Evolutionary conservation across 371 early-diverging fungal genomes (phyloP).

Genomic region (Polyrhizophydium stewartii): DNA sequence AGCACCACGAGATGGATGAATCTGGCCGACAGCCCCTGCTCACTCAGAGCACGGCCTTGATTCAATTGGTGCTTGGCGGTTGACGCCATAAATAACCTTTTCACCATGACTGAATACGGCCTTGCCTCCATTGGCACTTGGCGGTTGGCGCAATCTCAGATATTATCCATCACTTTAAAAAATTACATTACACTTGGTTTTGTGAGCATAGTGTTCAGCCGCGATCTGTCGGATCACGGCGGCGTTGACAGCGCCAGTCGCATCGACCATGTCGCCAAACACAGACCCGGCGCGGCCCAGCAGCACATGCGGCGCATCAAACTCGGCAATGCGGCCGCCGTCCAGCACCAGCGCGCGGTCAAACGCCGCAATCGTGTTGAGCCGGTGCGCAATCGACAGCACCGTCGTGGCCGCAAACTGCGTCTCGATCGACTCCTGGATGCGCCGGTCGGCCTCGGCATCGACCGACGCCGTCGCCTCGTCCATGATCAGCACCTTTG

Average conservation of each 20-base stretch:
- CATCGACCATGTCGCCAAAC: conserved; percentile 29
- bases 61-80: too few relatives aligned
- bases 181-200: too few relatives aligned
- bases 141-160: too few relatives aligned
- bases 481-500: conserved; percentile 48
- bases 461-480: conserved; percentile 35
- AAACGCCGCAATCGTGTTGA: conserved; percentile 37
- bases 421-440: conserved; percentile 19
- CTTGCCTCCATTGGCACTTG: too few relatives aligned
- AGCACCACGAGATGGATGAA: too few relatives aligned
- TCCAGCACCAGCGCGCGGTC: conserved; percentile 30
- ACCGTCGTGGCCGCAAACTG: conserved; percentile 62
- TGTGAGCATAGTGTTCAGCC: too few relatives aligned
- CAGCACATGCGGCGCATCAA: conserved; percentile 25
- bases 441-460: conserved; percentile 25
- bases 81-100: too few relatives aligned
- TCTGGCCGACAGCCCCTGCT: too few relatives aligned
- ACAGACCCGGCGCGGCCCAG: conserved; percentile 10
- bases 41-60: too few relatives aligned
- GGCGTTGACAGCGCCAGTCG: conserved; percentile 30
- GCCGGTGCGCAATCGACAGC: conserved; percentile 56
- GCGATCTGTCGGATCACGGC: conserved; percentile 1
- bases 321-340: conserved; percentile 24
- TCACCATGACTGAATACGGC: too few relatives aligned
- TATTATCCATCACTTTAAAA: too few relatives aligned